Conservation (phyloP, 805 yeast genomes). For the Kuraishia molischiana region DNA sequence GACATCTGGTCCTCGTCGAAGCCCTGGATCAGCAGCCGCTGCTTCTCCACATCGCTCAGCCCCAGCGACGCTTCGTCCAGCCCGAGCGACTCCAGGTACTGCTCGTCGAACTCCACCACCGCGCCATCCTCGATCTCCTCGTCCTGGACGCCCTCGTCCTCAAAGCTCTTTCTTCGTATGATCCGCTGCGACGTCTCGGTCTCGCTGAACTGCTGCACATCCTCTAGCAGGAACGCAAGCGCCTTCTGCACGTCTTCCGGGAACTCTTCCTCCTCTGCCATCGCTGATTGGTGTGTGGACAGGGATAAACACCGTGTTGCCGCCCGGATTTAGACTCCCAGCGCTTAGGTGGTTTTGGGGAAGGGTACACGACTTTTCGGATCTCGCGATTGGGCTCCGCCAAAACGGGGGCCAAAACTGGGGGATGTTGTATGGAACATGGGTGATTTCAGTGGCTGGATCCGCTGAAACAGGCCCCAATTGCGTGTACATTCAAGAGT, state of each 20-base stretch:
- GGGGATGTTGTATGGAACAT: too few relatives aligned
- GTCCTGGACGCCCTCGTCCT: slow-evolving; percentile 16
- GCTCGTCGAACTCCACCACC: neutral
- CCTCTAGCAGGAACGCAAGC: slow-evolving; percentile 13
- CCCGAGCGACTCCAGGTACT: neutral
- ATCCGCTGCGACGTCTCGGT: slow-evolving; percentile 13
- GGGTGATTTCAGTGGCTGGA: too few relatives aligned
- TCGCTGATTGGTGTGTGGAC: too few relatives aligned
- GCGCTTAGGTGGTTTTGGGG: too few relatives aligned
- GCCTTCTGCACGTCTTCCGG: slow-evolving; percentile 17
- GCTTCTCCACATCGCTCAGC: slow-evolving; percentile 42
- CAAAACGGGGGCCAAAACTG: too few relatives aligned
- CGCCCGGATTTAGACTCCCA: too few relatives aligned
- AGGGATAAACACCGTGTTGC: too few relatives aligned
- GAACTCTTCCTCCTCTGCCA: slow-evolving; percentile 1
- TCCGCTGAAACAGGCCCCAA: too few relatives aligned
- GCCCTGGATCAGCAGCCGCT: slow-evolving; percentile 55
- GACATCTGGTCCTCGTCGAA: slow-evolving; percentile 79
- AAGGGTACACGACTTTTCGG: too few relatives aligned
- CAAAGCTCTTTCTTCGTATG: slow-evolving; percentile 14
- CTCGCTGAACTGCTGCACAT: slow-evolving; percentile 11
- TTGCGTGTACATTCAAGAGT: too few relatives aligned
- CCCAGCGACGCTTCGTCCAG: slow-evolving; percentile 14
- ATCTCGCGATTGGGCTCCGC: too few relatives aligned
- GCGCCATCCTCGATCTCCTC: slow-evolving; percentile 1